Percentiles rank a stretch among this genome's conserved stretches.
Conservation (phyloP, 2,329 filamentous ascomycete genomes). For the Diaporthe destruens region DNA sequence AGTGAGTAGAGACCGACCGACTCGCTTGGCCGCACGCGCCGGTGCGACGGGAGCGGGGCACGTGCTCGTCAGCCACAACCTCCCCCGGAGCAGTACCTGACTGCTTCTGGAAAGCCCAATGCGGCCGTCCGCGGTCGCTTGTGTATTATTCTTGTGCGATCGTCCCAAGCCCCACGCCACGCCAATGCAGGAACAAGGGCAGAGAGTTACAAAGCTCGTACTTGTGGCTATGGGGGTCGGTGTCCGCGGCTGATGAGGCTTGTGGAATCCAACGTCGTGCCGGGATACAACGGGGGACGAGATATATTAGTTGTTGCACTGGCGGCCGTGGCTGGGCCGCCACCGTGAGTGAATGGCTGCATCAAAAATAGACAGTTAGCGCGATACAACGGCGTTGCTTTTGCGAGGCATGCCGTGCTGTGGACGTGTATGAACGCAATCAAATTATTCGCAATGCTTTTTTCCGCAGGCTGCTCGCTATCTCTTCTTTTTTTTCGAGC, state of each 20-base stretch:
- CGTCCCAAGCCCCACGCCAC: slow-evolving; percentile 28
- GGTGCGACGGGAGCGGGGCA: slow-evolving; percentile 26
- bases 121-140: slow-evolving; percentile 28
- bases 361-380: not conserved
- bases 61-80: slow-evolving; percentile 8
- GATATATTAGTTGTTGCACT: not conserved
- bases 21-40: slow-evolving; percentile 13
- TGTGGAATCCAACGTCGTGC: slow-evolving; percentile 24
- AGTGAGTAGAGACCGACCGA: not conserved
- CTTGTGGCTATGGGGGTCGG: slow-evolving; percentile 14
- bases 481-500: not conserved
- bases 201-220: slow-evolving; percentile 6
- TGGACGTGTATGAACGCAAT: not conserved
- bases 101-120: slow-evolving; percentile 32
- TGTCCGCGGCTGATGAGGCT: not conserved
- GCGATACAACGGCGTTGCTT: not conserved
- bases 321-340: not conserved
- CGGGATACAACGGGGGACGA: not conserved
- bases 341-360: not conserved
- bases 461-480: slow-evolving; percentile 12
- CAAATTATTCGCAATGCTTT: slow-evolving; percentile 16
- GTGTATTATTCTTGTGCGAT: slow-evolving; percentile 29
- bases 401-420: not conserved
- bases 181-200: slow-evolving; percentile 28
- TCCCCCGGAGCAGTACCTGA: slow-evolving; percentile 7